Conservation (phyloP, 73 alveolate species). For the Paramecium sonneborni region DNA sequence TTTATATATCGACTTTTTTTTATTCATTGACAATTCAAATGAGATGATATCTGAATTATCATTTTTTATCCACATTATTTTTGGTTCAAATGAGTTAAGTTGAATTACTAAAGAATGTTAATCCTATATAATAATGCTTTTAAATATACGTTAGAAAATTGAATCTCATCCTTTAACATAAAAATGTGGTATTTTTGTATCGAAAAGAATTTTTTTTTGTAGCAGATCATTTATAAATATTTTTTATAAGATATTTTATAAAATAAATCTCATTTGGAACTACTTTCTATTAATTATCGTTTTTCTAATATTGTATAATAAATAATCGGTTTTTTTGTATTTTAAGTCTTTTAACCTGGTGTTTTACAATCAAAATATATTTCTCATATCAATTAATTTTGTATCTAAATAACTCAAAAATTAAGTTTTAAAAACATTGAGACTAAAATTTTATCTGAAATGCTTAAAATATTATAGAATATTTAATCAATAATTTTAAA, state of each 20-base stretch:
- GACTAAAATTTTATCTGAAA: too few relatives aligned
- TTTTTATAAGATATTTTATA: neutral
- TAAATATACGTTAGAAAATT: neutral
- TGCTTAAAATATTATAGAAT: too few relatives aligned
- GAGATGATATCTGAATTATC: neutral
- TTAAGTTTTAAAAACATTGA: too few relatives aligned
- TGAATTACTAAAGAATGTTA: neutral
- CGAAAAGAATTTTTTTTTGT: neutral
- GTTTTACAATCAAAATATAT: too few relatives aligned
- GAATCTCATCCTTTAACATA: neutral
- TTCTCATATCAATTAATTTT: too few relatives aligned
- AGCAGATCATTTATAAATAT: neutral
- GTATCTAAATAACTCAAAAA: too few relatives aligned
- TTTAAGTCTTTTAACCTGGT: neutral
- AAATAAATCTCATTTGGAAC: too few relatives aligned
- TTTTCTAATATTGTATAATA: neutral
- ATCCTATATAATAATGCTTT: neutral
- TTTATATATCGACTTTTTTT: neutral
- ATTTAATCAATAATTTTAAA: too few relatives aligned
- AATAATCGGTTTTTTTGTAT: neutral
- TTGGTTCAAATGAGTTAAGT: neutral
- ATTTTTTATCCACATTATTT: neutral
- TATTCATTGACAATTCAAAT: neutral
- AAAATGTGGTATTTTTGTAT: neutral
- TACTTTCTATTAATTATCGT: neutral